These are phyloP conservation scores for Ustulina deusta DNA, from an alignment of 2,329 filamentous ascomycete species.

Conservation along the genomic window DNA sequence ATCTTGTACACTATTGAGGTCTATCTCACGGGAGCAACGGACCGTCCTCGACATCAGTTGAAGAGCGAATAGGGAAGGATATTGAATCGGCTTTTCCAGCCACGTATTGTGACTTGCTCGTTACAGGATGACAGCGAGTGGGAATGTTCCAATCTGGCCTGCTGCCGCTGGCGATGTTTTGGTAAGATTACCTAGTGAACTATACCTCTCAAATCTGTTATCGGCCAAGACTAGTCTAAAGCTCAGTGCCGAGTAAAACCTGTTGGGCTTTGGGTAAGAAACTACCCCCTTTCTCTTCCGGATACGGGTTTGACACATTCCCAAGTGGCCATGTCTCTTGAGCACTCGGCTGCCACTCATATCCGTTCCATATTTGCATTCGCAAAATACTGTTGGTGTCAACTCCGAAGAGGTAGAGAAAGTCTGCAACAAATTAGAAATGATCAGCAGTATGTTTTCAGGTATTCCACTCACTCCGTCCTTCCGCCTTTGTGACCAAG, in stretches of 20 bases:
- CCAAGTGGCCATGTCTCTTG: conserved; percentile 41
- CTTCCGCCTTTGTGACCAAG: conserved; percentile 28
- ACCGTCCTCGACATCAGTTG: neutral
- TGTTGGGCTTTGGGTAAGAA: neutral
- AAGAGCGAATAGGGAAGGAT: neutral
- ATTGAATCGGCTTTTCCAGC: neutral
- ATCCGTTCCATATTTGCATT: conserved; percentile 42
- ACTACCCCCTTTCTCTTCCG: neutral
- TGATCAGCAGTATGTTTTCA: neutral
- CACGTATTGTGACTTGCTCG: neutral
- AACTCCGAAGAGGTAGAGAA: conserved; percentile 41
- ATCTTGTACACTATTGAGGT: neutral
- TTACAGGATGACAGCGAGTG: neutral
- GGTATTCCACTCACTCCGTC: conserved; percentile 31
- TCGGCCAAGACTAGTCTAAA: neutral
- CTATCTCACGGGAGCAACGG: neutral
- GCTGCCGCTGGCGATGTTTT: neutral
- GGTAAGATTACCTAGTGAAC: no score
- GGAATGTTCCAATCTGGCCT: neutral
- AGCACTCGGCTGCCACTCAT: conserved; percentile 39
- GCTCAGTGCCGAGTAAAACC: conserved; percentile 4
- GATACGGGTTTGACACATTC: conserved; percentile 32
- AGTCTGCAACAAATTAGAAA: conserved; percentile 29
- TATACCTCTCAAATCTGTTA: conserved; percentile 31
- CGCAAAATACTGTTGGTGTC: conserved; percentile 20